These are phyloP conservation scores for Neurospora sp. DNA, from an alignment of 495 filamentous ascomycete genomes.

Conservation along the genomic window DNA sequence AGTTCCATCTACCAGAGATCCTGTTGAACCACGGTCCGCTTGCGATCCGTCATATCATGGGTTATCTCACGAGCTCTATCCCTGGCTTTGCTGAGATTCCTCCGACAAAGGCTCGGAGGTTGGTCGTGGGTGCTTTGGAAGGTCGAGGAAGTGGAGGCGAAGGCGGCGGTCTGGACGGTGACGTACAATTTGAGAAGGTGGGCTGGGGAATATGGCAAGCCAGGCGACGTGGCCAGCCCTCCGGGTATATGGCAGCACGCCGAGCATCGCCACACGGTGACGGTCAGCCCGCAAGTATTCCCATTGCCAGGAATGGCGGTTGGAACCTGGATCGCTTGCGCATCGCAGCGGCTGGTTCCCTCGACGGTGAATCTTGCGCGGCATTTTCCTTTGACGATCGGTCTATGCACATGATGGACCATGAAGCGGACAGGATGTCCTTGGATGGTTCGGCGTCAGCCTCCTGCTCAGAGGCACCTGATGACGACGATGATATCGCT, in stretches of 20 bases:
- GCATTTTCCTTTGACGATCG: conserved; percentile 64
- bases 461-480: conserved; percentile 67
- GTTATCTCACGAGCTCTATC: conserved; percentile 81
- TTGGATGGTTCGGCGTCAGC: conserved; percentile 63
- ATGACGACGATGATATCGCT: conserved; percentile 56
- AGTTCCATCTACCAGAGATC: conserved; percentile 85
- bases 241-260: conserved; percentile 39
- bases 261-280: conserved; percentile 34
- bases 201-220: conserved; percentile 98
- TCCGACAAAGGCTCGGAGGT: conserved; percentile 79
- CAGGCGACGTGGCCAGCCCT: conserved; percentile 54
- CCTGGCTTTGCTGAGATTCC: conserved; percentile 89
- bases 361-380: conserved; percentile 32
- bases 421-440: conserved; percentile 95
- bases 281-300: conserved; percentile 53
- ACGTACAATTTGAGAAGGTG: conserved; percentile 89
- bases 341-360: conserved; percentile 30
- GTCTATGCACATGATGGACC: conserved; percentile 61
- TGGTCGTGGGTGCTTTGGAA: conserved; percentile 79
- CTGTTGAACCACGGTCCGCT: conserved; percentile 80
- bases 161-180: conserved; percentile 56
- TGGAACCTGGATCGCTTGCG: conserved; percentile 39
- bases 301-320: conserved; percentile 47
- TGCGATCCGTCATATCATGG: conserved; percentile 91
- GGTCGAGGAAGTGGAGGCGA: conserved; percentile 54